Conservation (phyloP, 1,139 yeast genomes). For the Suhomyces guaymorum region DNA sequence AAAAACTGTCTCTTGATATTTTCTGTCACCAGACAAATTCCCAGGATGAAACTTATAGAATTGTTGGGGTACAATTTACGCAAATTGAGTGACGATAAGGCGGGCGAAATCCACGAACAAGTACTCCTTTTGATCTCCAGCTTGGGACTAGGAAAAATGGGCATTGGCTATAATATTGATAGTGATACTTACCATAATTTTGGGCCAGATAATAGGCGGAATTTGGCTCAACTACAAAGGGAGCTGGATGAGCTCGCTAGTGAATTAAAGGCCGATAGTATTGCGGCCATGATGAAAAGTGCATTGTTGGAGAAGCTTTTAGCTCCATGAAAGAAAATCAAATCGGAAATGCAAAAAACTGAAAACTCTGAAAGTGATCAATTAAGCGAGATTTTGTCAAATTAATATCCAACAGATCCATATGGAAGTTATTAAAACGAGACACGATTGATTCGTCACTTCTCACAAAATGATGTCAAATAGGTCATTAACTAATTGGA, state of each 20-base stretch:
- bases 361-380: no score
- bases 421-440: no score
- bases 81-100: constrained; percentile 12
- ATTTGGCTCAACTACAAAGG: constrained; percentile 15
- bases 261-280: constrained; percentile 27
- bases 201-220: constrained; percentile 11
- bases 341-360: no score
- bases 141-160: constrained; percentile 30
- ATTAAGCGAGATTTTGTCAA: no score
- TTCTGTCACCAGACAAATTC: constrained; percentile 26
- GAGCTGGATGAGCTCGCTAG: constrained; percentile 25
- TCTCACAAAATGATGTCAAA: no score
- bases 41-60: constrained; percentile 24
- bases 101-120: constrained; percentile 17
- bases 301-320: constrained; percentile 28
- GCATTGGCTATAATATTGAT: constrained; percentile 29
- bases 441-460: no score
- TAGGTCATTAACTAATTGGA: no score
- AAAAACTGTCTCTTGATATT: constrained; percentile 32
- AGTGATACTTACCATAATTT: constrained; percentile 27
- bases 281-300: constrained; percentile 31
- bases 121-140: constrained; percentile 27
- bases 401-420: no score
- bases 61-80: constrained; percentile 27
- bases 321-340: constrained; percentile 1